Percentiles rank a stretch among this genome's conserved stretches.
These are phyloP conservation scores for Phytophthora multivora DNA, from an alignment of 352 stramenopile species.

Conservation along the genomic window DNA sequence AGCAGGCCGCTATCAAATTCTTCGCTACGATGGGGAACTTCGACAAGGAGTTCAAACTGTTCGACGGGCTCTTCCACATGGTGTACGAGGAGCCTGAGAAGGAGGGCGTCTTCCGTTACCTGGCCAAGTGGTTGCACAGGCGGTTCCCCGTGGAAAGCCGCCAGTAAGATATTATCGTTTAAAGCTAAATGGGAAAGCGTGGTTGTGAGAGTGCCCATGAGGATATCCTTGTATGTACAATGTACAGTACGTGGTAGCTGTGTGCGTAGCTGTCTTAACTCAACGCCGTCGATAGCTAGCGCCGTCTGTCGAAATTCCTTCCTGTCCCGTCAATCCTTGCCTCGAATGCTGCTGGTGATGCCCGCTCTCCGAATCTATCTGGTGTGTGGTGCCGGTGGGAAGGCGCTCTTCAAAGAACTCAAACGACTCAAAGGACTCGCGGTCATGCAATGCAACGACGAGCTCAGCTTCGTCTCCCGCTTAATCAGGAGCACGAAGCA, in stretches of 20 bases:
- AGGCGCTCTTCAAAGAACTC: too few species aligned
- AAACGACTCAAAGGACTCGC: neutral
- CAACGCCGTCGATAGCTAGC: too few species aligned
- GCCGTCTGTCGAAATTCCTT: neutral
- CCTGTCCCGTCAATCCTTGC: neutral
- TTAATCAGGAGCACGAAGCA: conserved; percentile 1
- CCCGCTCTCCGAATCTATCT: too few species aligned
- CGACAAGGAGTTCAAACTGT: conserved; percentile 69
- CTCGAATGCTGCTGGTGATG: neutral
- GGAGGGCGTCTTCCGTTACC: conserved; percentile 50
- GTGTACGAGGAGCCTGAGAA: conserved; percentile 64
- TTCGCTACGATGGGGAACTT: conserved; percentile 48
- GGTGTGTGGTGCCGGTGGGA: too few species aligned
- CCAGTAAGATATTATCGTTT: conserved; percentile 12
- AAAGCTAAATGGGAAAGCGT: conserved; percentile 6
- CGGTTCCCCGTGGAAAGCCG: conserved; percentile 28
- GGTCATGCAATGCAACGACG: conserved; percentile 4
- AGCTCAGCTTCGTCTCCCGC: neutral
- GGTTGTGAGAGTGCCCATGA: neutral
- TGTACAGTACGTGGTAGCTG: too few species aligned
- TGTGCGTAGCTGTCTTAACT: too few species aligned
- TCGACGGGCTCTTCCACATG: conserved; percentile 58
- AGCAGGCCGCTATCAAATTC: conserved; percentile 46
- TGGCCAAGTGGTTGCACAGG: conserved; percentile 43
- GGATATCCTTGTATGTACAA: too few species aligned